Percentiles rank a stretch among this genome's conserved stretches.
phyloP scores from a whole-genome alignment of 768 basidiomycete species.

The Macrolepiota fuliginosa region DNA sequence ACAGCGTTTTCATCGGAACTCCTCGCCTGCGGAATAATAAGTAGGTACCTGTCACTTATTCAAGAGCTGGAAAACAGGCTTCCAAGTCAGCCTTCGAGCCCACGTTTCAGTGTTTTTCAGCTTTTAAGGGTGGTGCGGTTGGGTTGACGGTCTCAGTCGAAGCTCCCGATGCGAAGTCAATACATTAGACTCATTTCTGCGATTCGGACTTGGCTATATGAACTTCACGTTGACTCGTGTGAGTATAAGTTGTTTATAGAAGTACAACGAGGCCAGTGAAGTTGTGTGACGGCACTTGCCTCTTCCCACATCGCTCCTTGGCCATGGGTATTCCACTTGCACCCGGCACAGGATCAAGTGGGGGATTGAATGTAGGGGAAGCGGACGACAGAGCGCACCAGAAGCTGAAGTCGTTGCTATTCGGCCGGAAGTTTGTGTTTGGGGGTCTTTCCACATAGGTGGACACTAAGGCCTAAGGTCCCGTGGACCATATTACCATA shows the following conservation, averaged over 20 bases:
- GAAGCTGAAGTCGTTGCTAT: not conserved
- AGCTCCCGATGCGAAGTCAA: not conserved
- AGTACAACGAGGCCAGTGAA: not conserved
- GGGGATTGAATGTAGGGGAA: not conserved
- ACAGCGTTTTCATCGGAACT: conserved; percentile 8
- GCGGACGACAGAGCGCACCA: not conserved
- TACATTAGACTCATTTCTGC: not conserved
- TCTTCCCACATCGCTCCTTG: not conserved
- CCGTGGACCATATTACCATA: not conserved
- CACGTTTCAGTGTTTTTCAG: not conserved
- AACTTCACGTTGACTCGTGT: conserved; percentile 1
- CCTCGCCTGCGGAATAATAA: not conserved
- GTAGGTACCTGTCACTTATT: not conserved
- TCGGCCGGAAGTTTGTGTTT: not conserved
- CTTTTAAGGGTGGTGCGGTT: not conserved
- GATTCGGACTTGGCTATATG: conserved; percentile 5
- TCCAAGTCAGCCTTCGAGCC: not conserved
- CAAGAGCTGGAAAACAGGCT: not conserved
- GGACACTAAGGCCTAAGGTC: not conserved
- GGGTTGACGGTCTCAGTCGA: not conserved
- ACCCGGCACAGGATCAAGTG: not conserved
- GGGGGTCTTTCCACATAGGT: conserved; percentile 3
- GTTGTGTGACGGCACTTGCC: not conserved
- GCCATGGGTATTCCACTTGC: not conserved
- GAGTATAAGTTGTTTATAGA: not conserved